phyloP scores from a whole-genome alignment of 805 yeast species.

The Grigorovia transvaalensis region DNA sequence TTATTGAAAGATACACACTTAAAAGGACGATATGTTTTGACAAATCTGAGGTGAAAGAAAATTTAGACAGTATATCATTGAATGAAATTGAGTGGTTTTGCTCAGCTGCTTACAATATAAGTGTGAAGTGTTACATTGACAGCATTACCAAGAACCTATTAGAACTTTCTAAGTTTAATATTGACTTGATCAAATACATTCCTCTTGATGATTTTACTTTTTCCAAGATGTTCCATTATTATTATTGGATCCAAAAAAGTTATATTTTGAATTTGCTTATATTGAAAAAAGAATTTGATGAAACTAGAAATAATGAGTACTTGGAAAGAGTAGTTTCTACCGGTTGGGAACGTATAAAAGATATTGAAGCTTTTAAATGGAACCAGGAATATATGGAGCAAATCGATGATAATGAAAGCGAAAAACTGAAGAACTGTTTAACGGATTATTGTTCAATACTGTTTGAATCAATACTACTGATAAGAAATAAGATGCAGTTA shows the following conservation, averaged over 20 bases:
- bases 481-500: constrained; percentile 16
- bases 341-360: background rate
- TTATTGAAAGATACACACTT: constrained; percentile 7
- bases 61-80: constrained; percentile 11
- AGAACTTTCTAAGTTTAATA: constrained; percentile 15
- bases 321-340: background rate
- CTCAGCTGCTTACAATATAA: constrained; percentile 27
- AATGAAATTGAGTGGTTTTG: constrained; percentile 35
- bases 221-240: constrained; percentile 16
- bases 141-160: constrained; percentile 7
- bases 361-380: constrained; percentile 4
- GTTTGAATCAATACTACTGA: constrained; percentile 18
- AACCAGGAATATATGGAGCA: constrained; percentile 5
- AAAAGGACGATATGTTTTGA: constrained; percentile 4
- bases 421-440: constrained; percentile 13
- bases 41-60: constrained; percentile 3
- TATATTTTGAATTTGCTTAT: constrained; percentile 4
- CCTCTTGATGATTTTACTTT: constrained; percentile 15
- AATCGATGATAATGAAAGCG: constrained; percentile 2
- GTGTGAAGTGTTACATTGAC: constrained; percentile 17
- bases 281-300: background rate
- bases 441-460: constrained; percentile 16
- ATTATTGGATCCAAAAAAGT: constrained; percentile 19
- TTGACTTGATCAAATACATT: constrained; percentile 11
- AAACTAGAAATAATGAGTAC: background rate